Base-by-base conservation (phyloP, 129 eudicot species). In the Chrysanthemum makinoi region DNA sequence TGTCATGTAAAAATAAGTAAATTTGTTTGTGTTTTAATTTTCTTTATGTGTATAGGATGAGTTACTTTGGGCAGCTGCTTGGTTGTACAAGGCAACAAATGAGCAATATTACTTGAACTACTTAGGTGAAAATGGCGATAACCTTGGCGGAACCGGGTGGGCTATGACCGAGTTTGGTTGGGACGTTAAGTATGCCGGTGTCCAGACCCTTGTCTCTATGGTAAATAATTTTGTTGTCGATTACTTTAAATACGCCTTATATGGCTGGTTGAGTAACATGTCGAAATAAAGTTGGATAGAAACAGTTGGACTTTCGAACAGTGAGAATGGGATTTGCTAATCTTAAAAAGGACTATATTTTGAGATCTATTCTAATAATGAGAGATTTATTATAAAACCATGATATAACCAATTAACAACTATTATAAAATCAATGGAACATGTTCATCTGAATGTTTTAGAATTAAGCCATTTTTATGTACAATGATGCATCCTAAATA, bases 131-230 rank as follows among this genome's bases (percentile, higher is more conserved):
- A 93, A 93, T 64, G 98, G 86, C 18, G 89, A 93, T 62, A 78
- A 86, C 6, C 88, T 93, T 19, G 98, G 98, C 39, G 98, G 98
- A 65, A 93, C 98, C 70, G 96, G 90, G 2, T 93, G 98, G 98
- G 88, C 87, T 71, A 93, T 93, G 92, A 93, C 95, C 24, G 96
- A 93, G 62, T 93, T 93, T 57, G 95, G 96, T 14, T 93, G 98
- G 98, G 98, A 93, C 70, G 98, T 93, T 69, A 93, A 93, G 76
- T 93, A 93, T 53, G 95, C 95, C 30, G 98, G 98, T 79, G 98
- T 93, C 28, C 98, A 93, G 75, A 86, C 95, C 69, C 89, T 93
- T 6, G 96, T 86, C 46, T 81, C 98, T 20, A 87, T 88, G 96
- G 98, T 91, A 79, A 54, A 9, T n/a, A 28, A 13, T 39, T 64